Base-by-base conservation (phyloP, 345 rosid species). In the Abelmoschus esculentus region DNA sequence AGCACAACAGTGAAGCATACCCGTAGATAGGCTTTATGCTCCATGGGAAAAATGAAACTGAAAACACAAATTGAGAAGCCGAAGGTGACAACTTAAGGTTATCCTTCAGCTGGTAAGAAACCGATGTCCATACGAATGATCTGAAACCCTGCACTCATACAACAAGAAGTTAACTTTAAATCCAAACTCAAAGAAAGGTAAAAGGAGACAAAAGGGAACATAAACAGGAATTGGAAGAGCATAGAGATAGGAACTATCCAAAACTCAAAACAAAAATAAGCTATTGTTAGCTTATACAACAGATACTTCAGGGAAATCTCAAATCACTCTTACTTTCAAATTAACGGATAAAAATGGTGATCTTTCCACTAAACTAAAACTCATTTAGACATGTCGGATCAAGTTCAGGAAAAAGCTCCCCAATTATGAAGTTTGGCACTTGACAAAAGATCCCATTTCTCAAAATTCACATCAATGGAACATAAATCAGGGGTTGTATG, bases 61-160 rank as follows among this genome's bases (percentile, higher is more conserved):
- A 86, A 73, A 79, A 81, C 52, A 91, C 90, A 19, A 91, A 89
- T 77, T 95, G 98, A 29, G 99, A 91, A 74, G 97, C 92, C 63
- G 99, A 91, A 40, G 98, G 99, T 9, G 99, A 91, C 84, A 95
- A 80, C 73, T 83, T 83, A 70, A 91, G 93, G 80, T 69, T 79
- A 79, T 95, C 99, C 75, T 95, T 95, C 18, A 95, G 83, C 84
- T 87, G 99, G 79, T 95, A 95, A 0, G 99, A 95, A 80, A 95
- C 96, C 6, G 96, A 96, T 29, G 99, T 91, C 98, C 99, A 91
- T 29, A 89, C 99, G 68, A 95, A 91, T 65, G 99, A 91, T 77
- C 98, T 83, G 82, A 95, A 95, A 78, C 99, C 98, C 99, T 95
- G 77, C 56, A 78, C 44, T 59, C 63, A 71, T 31, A 75, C 50